Evolutionary conservation across 495 filamentous ascomycete genomes (phyloP).

Genomic region (Aspergillus asperescens): DNA sequence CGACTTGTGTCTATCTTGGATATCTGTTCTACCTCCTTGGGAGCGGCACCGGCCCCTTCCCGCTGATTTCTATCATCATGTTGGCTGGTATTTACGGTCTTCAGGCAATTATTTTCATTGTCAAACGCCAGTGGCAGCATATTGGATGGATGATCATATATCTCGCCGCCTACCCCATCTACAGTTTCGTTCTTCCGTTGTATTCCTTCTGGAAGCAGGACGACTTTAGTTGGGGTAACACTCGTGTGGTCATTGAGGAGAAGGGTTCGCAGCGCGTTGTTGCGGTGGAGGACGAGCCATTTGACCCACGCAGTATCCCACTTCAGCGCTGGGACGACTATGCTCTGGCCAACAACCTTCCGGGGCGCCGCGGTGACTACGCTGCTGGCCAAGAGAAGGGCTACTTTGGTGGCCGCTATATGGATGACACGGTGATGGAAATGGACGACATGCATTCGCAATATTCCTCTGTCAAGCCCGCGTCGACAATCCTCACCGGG

Average conservation of each 20-base stretch:
- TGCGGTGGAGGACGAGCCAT: slow-evolving; percentile 79
- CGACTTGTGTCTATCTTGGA: slow-evolving; percentile 81
- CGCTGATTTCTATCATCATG: slow-evolving; percentile 80
- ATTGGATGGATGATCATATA: slow-evolving; percentile 99
- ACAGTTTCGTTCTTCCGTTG: slow-evolving; percentile 83
- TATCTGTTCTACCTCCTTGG: slow-evolving; percentile 83
- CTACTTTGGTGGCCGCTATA: slow-evolving; percentile 48
- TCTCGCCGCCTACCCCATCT: slow-evolving; percentile 86
- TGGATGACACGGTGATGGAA: slow-evolving; percentile 66
- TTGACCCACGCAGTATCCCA: slow-evolving; percentile 87
- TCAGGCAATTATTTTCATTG: slow-evolving; percentile 90
- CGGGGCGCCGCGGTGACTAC: slow-evolving; percentile 73
- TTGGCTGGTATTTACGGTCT: slow-evolving; percentile 90
- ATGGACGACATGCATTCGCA: slow-evolving; percentile 97
- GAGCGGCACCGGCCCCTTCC: slow-evolving; percentile 67
- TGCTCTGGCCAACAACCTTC: slow-evolving; percentile 81
- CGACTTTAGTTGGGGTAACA: slow-evolving; percentile 97
- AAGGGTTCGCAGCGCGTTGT: slow-evolving; percentile 84
- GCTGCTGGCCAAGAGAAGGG: slow-evolving; percentile 57
- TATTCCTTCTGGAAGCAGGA: slow-evolving; percentile 99
- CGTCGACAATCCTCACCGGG: slow-evolving; percentile 85
- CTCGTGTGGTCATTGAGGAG: slow-evolving; percentile 92
- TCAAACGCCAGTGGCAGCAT: slow-evolving; percentile 96
- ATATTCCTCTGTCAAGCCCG: slow-evolving; percentile 91
- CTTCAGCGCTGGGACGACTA: slow-evolving; percentile 98